Conservation (phyloP, 257 asterid species). For the Eucommia ulmoides region DNA sequence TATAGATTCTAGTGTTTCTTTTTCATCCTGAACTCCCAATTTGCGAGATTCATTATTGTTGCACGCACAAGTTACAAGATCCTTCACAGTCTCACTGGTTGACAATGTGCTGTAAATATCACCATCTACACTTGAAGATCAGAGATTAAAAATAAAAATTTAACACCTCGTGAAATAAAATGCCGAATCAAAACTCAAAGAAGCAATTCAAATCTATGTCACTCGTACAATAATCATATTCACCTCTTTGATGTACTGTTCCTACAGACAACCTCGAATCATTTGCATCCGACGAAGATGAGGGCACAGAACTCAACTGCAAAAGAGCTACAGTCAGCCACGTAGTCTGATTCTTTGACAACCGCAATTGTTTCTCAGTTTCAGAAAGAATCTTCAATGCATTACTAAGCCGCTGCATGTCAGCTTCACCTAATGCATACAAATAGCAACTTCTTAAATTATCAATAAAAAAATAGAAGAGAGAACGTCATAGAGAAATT, state of each 20-base stretch:
- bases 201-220: neutral
- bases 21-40: constrained; percentile 22
- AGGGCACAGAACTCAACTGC: constrained; percentile 50
- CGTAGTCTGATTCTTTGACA: constrained; percentile 63
- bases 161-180: no score
- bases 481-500: no score
- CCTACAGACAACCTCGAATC: constrained; percentile 34
- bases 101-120: constrained; percentile 58
- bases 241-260: constrained; percentile 45
- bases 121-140: constrained; percentile 38
- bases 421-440: constrained; percentile 81
- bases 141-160: no score
- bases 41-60: constrained; percentile 23
- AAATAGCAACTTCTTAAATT: no score
- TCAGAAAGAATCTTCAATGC: constrained; percentile 77
- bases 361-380: constrained; percentile 73
- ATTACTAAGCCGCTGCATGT: constrained; percentile 56
- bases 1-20: constrained; percentile 37
- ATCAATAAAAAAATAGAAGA: no score
- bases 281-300: constrained; percentile 20
- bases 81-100: constrained; percentile 60
- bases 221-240: constrained; percentile 3
- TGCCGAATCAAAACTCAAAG: neutral
- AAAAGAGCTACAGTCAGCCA: constrained; percentile 79
- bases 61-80: constrained; percentile 27